Conservation (phyloP, 2,329 filamentous ascomycete genomes). For the Aspergillus pseudoviridinutans region DNA sequence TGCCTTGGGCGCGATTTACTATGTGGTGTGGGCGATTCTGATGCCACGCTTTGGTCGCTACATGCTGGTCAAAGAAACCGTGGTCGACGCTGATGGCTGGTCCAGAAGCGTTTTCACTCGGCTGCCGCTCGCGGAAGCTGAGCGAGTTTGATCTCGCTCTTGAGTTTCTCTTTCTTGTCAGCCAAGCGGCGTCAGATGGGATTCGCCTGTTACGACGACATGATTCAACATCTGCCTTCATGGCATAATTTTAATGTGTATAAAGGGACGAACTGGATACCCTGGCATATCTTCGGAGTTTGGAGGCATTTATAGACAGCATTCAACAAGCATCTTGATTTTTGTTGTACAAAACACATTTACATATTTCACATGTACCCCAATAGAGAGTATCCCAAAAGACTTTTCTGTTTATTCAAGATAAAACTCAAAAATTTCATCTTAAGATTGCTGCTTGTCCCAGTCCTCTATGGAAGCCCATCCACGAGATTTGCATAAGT, state of each 20-base stretch:
- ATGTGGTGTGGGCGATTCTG: conserved; percentile 49
- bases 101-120: conserved; percentile 53
- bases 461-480: conserved; percentile 47
- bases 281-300: conserved; percentile 6
- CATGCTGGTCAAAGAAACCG: conserved; percentile 52
- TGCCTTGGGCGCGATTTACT: conserved; percentile 48
- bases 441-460: conserved; percentile 26
- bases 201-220: conserved; percentile 5
- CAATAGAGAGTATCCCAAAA: not conserved
- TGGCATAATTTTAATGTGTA: conserved; percentile 13
- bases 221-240: conserved; percentile 13
- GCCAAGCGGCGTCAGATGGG: not conserved
- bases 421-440: not conserved
- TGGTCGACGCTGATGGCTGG: conserved; percentile 61
- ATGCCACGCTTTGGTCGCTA: conserved; percentile 45
- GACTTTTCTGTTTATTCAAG: not conserved
- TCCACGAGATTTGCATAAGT: conserved; percentile 24
- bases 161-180: not conserved
- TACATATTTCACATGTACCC: not conserved
- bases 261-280: not conserved
- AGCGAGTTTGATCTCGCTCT: conserved; percentile 1
- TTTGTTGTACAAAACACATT: not conserved
- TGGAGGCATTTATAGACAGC: not conserved
- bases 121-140: conserved; percentile 31
- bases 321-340: not conserved